Evolutionary conservation across 306 rosid genomes (phyloP).

Genomic region (Canavalia gladiata): DNA sequence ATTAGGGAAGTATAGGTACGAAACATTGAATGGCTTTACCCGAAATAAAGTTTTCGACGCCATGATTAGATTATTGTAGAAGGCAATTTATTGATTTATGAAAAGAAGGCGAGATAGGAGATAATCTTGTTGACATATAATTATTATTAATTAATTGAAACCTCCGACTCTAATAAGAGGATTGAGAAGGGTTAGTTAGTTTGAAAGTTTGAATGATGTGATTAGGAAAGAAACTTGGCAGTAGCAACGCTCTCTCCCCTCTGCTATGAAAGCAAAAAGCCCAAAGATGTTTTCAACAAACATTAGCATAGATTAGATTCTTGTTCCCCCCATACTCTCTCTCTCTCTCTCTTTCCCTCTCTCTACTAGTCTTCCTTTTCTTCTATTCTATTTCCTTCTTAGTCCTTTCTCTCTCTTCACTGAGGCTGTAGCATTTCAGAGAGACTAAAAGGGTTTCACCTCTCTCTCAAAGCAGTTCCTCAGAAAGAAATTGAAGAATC

Average conservation of each 20-base stretch:
- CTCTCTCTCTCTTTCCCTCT: too few relatives aligned
- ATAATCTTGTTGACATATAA: background rate
- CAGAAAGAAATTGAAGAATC: background rate
- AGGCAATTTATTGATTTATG: background rate
- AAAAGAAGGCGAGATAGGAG: background rate
- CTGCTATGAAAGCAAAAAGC: constrained; percentile 33
- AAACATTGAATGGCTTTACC: constrained; percentile 21
- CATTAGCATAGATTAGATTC: constrained; percentile 52
- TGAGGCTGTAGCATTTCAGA: constrained; percentile 20
- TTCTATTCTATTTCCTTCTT: constrained; percentile 32
- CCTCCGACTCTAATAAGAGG: background rate
- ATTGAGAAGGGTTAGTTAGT: constrained; percentile 41
- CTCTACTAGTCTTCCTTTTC: background rate
- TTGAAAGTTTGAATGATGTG: constrained; percentile 36
- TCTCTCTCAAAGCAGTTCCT: constrained; percentile 35
- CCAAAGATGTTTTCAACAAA: constrained; percentile 29
- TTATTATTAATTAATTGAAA: constrained; percentile 16
- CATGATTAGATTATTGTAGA: constrained; percentile 8
- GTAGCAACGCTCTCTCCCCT: background rate
- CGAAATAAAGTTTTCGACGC: constrained; percentile 6
- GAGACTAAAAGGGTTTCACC: constrained; percentile 1
- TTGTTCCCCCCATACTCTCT: background rate
- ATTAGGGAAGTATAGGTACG: background rate
- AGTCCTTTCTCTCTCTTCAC: constrained; percentile 35
- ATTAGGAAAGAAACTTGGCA: constrained; percentile 31